Percentiles rank a stretch among this genome's conserved stretches.
Conservation (phyloP, 805 yeast species). For the Pichia phayaonensis region DNA sequence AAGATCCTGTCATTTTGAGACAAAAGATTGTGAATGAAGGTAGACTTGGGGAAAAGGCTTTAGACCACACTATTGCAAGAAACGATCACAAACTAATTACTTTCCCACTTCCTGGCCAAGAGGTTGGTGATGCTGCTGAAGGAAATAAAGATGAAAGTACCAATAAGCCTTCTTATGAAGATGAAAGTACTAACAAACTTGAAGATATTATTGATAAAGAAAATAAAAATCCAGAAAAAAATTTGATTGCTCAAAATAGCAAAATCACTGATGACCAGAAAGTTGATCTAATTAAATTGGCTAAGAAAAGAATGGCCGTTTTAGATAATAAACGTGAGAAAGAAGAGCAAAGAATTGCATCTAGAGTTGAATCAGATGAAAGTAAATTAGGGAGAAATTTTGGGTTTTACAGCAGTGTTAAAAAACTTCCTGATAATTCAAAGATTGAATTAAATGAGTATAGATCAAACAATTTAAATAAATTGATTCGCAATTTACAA, state of each 20-base stretch:
- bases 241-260: not conserved
- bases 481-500: slow-evolving; percentile 23
- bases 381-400: slow-evolving; percentile 24
- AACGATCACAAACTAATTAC: not conserved
- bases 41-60: slow-evolving; percentile 68
- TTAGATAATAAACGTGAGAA: slow-evolving; percentile 29
- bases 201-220: not conserved
- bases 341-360: slow-evolving; percentile 28
- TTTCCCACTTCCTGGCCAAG: slow-evolving; percentile 4
- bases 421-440: slow-evolving; percentile 19
- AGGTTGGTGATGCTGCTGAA: slow-evolving; percentile 9
- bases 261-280: slow-evolving; percentile 3
- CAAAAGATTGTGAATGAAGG: slow-evolving; percentile 75
- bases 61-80: slow-evolving; percentile 43
- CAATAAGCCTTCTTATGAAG: too few species aligned
- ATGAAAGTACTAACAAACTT: too few species aligned
- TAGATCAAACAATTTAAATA: slow-evolving; percentile 15
- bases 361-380: slow-evolving; percentile 28
- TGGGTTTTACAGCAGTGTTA: slow-evolving; percentile 25
- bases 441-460: slow-evolving; percentile 14
- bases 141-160: not conserved
- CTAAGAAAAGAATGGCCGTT: slow-evolving; percentile 37
- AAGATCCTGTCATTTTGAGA: slow-evolving; percentile 66
- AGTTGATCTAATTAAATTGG: slow-evolving; percentile 45
- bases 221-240: not conserved